These are phyloP conservation scores for Solanum chmielewskii DNA, from an alignment of 257 asterid genomes.

Conservation along the genomic window DNA sequence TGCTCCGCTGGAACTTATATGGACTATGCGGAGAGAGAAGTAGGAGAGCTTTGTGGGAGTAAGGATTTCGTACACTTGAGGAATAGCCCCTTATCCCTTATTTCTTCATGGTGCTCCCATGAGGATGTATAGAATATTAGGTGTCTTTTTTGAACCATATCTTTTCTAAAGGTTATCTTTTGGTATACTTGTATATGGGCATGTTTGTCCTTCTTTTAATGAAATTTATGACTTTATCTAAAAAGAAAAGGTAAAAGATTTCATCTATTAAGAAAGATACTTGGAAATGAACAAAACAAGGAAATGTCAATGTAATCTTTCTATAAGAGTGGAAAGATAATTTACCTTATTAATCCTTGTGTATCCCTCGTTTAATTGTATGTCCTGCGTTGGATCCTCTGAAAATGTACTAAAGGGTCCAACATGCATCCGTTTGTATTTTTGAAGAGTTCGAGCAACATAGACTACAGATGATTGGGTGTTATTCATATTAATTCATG, in stretches of 20 bases:
- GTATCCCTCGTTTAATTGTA: background rate
- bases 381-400: background rate
- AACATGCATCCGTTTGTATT: background rate
- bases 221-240: background rate
- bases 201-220: background rate
- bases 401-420: background rate
- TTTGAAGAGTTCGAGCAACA: background rate
- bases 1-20: background rate
- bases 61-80: background rate
- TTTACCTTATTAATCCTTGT: background rate
- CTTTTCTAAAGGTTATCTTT: background rate
- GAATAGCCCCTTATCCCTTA: background rate
- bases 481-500: background rate
- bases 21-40: background rate
- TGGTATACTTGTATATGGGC: background rate
- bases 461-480: background rate
- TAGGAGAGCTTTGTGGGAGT: background rate
- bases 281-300: background rate
- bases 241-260: background rate
- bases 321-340: background rate
- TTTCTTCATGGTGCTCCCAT: background rate
- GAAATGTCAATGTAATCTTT: background rate
- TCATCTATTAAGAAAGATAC: background rate
- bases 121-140: background rate
- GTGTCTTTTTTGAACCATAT: background rate